These are phyloP conservation scores for Mortierella sp. DNA, from an alignment of 371 early-diverging fungal species.

Conservation along the genomic window DNA sequence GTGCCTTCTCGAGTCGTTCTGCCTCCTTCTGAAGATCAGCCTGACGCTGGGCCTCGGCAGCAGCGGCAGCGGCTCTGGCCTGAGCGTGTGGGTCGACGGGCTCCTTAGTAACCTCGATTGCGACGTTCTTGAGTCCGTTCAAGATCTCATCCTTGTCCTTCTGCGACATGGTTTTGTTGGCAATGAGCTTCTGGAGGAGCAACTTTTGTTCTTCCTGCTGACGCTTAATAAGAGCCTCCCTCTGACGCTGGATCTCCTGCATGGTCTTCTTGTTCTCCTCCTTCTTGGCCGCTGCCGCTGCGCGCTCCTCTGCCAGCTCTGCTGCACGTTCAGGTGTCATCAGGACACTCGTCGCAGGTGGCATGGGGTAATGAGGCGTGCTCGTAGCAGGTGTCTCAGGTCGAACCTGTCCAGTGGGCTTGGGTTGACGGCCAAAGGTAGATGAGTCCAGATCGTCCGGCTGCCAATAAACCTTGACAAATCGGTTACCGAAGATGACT, in stretches of 20 bases:
- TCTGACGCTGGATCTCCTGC: conserved; percentile 70
- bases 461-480: conserved; percentile 88
- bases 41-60: conserved; percentile 40
- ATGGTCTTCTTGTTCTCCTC: conserved; percentile 69
- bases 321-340: conserved; percentile 63
- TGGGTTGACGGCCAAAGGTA: conserved; percentile 40
- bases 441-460: conserved; percentile 60
- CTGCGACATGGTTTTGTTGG: conserved; percentile 64
- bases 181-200: conserved; percentile 67
- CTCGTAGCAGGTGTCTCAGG: conserved; percentile 29
- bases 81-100: conserved; percentile 33
- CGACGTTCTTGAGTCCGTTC: conserved; percentile 60
- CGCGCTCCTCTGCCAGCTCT: conserved; percentile 62
- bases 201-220: conserved; percentile 75
- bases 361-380: conserved; percentile 8
- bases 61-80: conserved; percentile 34
- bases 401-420: conserved; percentile 43
- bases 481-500: conserved; percentile 89
- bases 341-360: conserved; percentile 40
- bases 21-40: conserved; percentile 51
- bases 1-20: conserved; percentile 56
- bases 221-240: conserved; percentile 69
- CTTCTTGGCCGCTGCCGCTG: conserved; percentile 63
- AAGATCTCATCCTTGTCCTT: conserved; percentile 67
- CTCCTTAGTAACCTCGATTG: conserved; percentile 58